Evolutionary conservation across 2,329 filamentous ascomycete genomes (phyloP).

Genomic region (Trichoderma guizhouense): DNA sequence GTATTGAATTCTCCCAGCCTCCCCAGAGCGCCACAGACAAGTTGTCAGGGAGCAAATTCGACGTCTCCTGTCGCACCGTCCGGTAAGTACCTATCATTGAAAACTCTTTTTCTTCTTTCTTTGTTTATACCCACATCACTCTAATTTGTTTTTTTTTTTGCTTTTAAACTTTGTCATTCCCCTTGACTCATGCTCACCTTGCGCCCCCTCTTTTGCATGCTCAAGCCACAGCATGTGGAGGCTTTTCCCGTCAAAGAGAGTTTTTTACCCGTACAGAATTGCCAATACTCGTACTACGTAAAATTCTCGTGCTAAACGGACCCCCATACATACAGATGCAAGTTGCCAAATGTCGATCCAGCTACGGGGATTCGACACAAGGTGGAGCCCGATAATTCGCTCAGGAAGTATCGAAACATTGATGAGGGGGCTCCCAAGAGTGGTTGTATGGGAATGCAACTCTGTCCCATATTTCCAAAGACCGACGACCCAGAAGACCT

Average conservation of each 20-base stretch:
- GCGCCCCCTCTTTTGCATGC: background rate
- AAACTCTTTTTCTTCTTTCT: background rate
- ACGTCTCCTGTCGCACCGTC: conserved; percentile 62
- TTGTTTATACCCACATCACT: background rate
- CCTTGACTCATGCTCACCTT: background rate
- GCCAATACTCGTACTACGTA: background rate
- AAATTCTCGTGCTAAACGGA: background rate
- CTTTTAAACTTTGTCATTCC: background rate
- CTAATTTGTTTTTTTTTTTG: background rate
- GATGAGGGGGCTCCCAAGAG: conserved; percentile 55
- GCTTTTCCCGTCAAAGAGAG: background rate
- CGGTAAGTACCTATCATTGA: conserved; percentile 41
- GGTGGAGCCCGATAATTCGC: conserved; percentile 55
- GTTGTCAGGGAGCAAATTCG: conserved; percentile 36
- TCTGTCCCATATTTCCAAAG: conserved; percentile 53
- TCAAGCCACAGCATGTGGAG: background rate
- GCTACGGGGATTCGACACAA: conserved; percentile 54
- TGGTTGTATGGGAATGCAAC: conserved; percentile 64
- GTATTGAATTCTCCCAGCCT: conserved; percentile 53
- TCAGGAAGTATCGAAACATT: conserved; percentile 57
- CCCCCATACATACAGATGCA: conserved; percentile 47
- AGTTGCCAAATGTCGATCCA: conserved; percentile 67
- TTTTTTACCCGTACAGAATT: background rate
- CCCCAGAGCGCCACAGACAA: conserved; percentile 25
- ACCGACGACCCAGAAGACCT: conserved; percentile 27